Conservation (phyloP, 208 protist species). For the Leptomonas seymouri region DNA sequence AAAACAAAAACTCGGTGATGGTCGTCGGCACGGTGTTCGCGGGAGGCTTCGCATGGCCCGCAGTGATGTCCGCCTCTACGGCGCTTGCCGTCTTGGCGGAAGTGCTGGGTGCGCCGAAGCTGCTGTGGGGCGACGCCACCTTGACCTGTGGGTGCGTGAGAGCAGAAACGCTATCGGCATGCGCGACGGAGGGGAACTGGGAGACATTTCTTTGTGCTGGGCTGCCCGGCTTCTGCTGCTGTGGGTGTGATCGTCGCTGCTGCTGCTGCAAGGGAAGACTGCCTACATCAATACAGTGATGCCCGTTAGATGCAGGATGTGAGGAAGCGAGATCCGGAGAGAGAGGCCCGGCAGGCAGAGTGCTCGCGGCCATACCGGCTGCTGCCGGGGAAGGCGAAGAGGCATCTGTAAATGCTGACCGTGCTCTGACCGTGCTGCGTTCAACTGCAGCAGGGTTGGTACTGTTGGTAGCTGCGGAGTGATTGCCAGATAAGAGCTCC, state of each 20-base stretch:
- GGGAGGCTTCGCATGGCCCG: conserved; percentile 9
- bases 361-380: neutral
- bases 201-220: neutral
- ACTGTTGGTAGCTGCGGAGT: conserved; percentile 2
- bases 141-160: neutral
- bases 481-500: neutral
- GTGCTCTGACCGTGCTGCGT: neutral
- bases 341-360: neutral
- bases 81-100: neutral
- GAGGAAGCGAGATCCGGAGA: neutral
- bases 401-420: neutral
- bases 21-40: conserved; percentile 24
- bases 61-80: neutral
- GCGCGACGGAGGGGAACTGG: neutral
- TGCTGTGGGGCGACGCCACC: conserved; percentile 2
- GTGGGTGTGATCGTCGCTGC: neutral
- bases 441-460: neutral
- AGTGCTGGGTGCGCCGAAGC: conserved; percentile 4
- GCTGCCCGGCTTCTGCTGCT: neutral
- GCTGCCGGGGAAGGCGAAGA: neutral
- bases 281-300: conserved; percentile 1
- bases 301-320: neutral
- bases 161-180: neutral
- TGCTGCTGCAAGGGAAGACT: neutral
- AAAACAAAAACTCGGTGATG: conserved; percentile 25